Evolutionary conservation across 202 grass and related monocot genomes (phyloP).

Genomic region (Elaeis oleifera): DNA sequence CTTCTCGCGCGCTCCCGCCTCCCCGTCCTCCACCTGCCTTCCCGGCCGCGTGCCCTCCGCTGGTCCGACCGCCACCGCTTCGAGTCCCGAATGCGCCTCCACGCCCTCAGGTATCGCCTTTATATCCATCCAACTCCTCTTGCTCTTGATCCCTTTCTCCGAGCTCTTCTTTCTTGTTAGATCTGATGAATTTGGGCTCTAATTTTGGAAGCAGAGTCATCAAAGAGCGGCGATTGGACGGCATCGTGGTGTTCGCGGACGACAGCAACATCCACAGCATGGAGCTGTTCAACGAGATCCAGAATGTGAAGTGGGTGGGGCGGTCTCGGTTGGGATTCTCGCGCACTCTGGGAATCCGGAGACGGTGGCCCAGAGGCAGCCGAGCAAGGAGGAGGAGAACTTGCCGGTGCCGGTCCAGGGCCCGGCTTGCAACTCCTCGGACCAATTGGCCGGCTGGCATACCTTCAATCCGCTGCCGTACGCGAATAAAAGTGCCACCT

Average conservation of each 20-base stretch:
- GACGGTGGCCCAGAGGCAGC: too few species aligned
- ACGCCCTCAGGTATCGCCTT: slow-evolving; percentile 6
- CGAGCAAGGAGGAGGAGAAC: too few species aligned
- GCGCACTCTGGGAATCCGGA: too few species aligned
- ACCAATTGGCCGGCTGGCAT: slow-evolving; percentile 2
- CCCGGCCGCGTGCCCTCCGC: neutral
- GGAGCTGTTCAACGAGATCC: slow-evolving; percentile 13
- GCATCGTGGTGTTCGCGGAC: slow-evolving; percentile 16
- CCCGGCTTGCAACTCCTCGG: slow-evolving; percentile 7
- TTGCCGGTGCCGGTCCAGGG: neutral
- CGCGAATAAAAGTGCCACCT: neutral
- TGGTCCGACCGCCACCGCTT: slow-evolving; percentile 9
- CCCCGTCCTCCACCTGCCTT: slow-evolving; percentile 9
- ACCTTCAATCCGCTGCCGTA: neutral
- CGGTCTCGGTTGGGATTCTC: neutral
- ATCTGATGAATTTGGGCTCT: neutral
- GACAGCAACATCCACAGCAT: slow-evolving; percentile 12
- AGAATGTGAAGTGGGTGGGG: slow-evolving; percentile 17
- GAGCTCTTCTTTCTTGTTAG: too few species aligned
- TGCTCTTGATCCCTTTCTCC: too few species aligned
- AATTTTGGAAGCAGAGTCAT: slow-evolving; percentile 2
- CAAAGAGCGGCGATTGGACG: slow-evolving; percentile 9
- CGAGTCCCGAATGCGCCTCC: slow-evolving; percentile 11
- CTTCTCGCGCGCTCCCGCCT: slow-evolving; percentile 9
- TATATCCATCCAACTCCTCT: too few species aligned